Evolutionary conservation across 2,329 filamentous ascomycete genomes (phyloP), one percentile per base, ranked within the genome.

Genomic region (Penicillium sp.): DNA sequence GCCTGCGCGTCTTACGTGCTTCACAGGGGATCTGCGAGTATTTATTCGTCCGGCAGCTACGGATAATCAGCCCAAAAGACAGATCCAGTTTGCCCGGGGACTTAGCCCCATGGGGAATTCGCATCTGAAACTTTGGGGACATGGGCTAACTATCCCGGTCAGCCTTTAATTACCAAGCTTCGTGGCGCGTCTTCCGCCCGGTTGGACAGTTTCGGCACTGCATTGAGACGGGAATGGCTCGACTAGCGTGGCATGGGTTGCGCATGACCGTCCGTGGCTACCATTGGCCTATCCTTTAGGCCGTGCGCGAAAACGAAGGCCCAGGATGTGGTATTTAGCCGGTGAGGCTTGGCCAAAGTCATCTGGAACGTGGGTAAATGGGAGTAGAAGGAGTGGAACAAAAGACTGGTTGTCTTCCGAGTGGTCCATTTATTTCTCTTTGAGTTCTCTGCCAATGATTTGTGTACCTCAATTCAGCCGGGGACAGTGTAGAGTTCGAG

Each of bases 1-100:
- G 19, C 14, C 27, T 37, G 19, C 36, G 19, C 13, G 18, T 4
- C 25, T 34, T 37, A 11, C 25, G 10, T 28, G n/a, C 18, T 27
- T 7, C 13, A 39, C 40, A 12, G 37, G 48, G 42, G 42, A 46
- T 47, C 48, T 41, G 30, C 42, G 41, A 41, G 16, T 46, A 50
- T 50, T 50, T 47, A 50, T 50, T 50, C n/a, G 13, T 5, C n/a
- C 33, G 48, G 37, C 9, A 39, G 30, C 43, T 40, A 40, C 42
- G 48, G 48, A 34, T 41, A 46, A 50, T 37, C 16, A 33, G 30
- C 30, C 16, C 4, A 35, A 29, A 9, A 7, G 7, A 22, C 13
- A n/a, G n/a, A n/a, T 6, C 14, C 27, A 14, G 2, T 14, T 37
- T n/a, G 35, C 35, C 41, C 30, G 30, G 47, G 36, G 7, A 46